Base-by-base conservation (phyloP, 805 yeast genomes). In the Teunomyces kruisii region DNA sequence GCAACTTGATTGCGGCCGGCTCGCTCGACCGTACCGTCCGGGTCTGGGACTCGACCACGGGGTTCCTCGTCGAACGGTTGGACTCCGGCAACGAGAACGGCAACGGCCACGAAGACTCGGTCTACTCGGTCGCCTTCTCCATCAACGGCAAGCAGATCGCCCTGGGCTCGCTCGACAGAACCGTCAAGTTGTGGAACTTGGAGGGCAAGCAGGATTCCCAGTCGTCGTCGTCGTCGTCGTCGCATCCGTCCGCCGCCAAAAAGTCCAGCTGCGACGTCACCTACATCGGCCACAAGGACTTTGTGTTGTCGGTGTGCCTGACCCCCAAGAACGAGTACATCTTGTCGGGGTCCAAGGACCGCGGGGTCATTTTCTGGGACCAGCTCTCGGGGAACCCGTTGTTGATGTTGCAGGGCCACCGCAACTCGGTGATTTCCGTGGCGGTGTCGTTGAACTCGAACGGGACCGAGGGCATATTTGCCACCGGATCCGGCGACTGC, bases 331-430 rank as follows among this genome's bases (percentile, higher is more conserved):
- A 87, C 58, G 86, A 88, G 64, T 92, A 88, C 74, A 86, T 92
- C 45, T 75, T 92, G 46, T 87, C 96, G 1, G 98, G 98, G 43
- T 89, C 97, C 27, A 92, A 92, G 67, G 99, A 92, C 73, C 84
- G 97, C 58, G 97, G 97, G 43, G 97, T 92, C 44, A 86, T 91
- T 51, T 86, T 92, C 74, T 92, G 99, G 99, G 97, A 92, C 64
- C 91, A 91, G 56, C 74, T 76, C 38, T 81, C 91, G 10, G 97
- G 97, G 51, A 91, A 88, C 67, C 96, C 96, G 43, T 81, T 89
- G 67, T 77, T 92, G 61, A 89, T 91, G 96, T 78, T 94, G 57
- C 97, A 90, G 72, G 98, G 98, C 29, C 98, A 92, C 67, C 83
- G 94, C 64, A 92, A 92, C 73, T 87, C 96, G 8, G 98, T 94